Conservation (phyloP, 805 yeast genomes). For the Yamadazyma tumulicola region DNA sequence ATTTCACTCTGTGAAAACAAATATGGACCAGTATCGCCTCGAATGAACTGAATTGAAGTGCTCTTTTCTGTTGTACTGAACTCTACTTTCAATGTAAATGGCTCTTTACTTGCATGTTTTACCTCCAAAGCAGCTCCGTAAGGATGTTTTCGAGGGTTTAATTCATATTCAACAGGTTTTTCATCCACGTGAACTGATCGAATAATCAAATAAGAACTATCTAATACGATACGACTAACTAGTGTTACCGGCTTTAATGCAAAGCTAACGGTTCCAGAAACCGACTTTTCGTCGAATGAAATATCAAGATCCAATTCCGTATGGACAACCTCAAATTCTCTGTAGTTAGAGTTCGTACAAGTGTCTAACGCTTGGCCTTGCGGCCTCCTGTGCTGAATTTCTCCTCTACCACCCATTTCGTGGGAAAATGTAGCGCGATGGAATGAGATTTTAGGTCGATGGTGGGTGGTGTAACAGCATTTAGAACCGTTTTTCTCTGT, state of each 20-base stretch:
- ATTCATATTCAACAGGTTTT: slow-evolving; percentile 3
- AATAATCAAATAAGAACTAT: slow-evolving; percentile 25
- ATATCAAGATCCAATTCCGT: slow-evolving; percentile 21
- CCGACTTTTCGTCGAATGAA: slow-evolving; percentile 19
- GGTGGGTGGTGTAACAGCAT: too few species aligned
- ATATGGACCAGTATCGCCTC: slow-evolving; percentile 32
- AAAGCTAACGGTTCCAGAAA: slow-evolving; percentile 23
- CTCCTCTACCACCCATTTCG: slow-evolving; percentile 10
- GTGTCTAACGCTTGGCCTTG: slow-evolving; percentile 19
- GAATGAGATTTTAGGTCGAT: too few species aligned
- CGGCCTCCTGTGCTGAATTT: slow-evolving; percentile 9
- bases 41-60: slow-evolving; percentile 33
- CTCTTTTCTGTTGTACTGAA: slow-evolving; percentile 28
- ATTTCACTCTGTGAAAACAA: slow-evolving; percentile 36
- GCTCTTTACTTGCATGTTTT: neutral
- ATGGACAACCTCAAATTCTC: slow-evolving; percentile 17
- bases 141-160: slow-evolving; percentile 13
- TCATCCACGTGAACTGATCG: slow-evolving; percentile 18
- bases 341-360: slow-evolving; percentile 28
- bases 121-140: slow-evolving; percentile 26
- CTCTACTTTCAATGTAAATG: slow-evolving; percentile 15
- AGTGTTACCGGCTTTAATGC: slow-evolving; percentile 11
- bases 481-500: too few species aligned
- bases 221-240: slow-evolving; percentile 17
- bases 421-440: too few species aligned